phyloP scores from a whole-genome alignment of 108 stramenopile species.

The Cyclotella atomus region DNA sequence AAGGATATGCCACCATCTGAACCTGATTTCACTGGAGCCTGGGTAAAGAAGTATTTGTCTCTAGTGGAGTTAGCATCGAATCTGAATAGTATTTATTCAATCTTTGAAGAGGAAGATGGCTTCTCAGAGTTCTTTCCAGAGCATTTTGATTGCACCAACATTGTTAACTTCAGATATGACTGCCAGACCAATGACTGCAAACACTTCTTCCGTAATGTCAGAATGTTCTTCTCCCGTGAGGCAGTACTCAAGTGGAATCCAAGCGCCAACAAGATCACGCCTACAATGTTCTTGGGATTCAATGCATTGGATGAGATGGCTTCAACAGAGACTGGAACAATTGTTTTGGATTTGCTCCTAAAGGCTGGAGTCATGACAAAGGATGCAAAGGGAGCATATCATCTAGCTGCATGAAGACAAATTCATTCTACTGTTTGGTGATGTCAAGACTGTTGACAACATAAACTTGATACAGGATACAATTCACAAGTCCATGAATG shows the following conservation, averaged over 20 bases:
- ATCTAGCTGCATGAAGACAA: neutral
- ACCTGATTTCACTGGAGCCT: neutral
- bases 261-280: neutral
- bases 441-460: constrained; percentile 1
- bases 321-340: constrained; percentile 2
- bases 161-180: neutral
- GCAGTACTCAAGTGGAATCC: constrained; percentile 1
- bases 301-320: neutral
- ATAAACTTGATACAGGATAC: neutral
- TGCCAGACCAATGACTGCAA: neutral
- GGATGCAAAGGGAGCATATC: neutral
- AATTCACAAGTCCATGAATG: neutral
- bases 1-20: neutral
- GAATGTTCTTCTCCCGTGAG: neutral
- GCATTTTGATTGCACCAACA: neutral
- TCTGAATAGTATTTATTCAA: neutral
- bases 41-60: neutral
- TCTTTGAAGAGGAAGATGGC: neutral
- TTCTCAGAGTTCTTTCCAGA: neutral
- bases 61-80: neutral
- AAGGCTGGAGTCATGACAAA: neutral
- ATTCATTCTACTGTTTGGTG: neutral
- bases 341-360: neutral
- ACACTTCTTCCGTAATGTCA: neutral
- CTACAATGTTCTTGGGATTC: neutral